phyloP scores from a whole-genome alignment of 306 rosid species.

The Cicer chorassanicum region DNA sequence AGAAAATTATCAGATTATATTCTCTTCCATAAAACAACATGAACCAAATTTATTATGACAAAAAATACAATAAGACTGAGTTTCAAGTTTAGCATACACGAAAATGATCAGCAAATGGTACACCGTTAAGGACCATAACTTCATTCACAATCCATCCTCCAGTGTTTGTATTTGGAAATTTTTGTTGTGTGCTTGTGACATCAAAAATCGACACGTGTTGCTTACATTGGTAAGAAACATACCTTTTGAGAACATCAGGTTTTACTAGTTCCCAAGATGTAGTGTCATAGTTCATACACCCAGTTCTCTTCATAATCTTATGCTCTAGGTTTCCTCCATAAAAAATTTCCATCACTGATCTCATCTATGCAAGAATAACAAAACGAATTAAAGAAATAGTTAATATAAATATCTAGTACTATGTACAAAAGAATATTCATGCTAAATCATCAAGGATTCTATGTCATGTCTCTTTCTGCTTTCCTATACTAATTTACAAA shows the following conservation, averaged over 20 bases:
- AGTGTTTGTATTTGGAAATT: slow-evolving; percentile 43
- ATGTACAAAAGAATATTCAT: background rate
- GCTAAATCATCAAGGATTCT: background rate
- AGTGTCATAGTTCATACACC: slow-evolving; percentile 64
- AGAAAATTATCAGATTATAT: background rate
- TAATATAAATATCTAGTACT: background rate
- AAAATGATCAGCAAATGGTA: slow-evolving; percentile 70
- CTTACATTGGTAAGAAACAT: slow-evolving; percentile 64
- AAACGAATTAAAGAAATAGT: slow-evolving; percentile 17
- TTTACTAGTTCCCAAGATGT: slow-evolving; percentile 68
- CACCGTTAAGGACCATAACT: slow-evolving; percentile 69
- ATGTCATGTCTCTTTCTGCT: background rate
- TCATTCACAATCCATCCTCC: slow-evolving; percentile 75
- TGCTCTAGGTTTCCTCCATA: slow-evolving; percentile 77
- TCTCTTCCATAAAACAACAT: background rate
- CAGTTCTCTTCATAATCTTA: slow-evolving; percentile 66
- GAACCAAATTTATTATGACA: slow-evolving; percentile 22
- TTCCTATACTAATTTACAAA: background rate
- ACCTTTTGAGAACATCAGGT: slow-evolving; percentile 54
- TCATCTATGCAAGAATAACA: slow-evolving; percentile 57
- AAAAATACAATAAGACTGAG: background rate
- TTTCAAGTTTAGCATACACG: slow-evolving; percentile 56
- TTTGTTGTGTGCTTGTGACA: slow-evolving; percentile 74
- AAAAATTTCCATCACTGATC: slow-evolving; percentile 63
- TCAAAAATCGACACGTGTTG: slow-evolving; percentile 61